phyloP scores from a whole-genome alignment of 495 filamentous ascomycete genomes.

The Evernia prunastri region DNA sequence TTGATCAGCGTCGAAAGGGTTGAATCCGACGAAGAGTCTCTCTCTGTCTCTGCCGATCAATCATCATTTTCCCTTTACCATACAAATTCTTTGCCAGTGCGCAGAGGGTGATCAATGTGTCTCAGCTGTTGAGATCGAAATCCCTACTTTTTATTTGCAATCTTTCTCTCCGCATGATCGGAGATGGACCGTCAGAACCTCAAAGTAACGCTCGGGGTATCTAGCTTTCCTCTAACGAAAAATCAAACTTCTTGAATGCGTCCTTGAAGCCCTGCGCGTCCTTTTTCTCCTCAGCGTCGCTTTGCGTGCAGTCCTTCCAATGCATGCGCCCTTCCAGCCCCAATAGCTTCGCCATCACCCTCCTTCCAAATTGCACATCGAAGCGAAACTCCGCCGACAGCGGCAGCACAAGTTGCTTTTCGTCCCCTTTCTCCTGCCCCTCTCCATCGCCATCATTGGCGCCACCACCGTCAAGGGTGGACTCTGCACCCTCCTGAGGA shows the following conservation, averaged over 20 bases:
- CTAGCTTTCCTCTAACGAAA: slow-evolving; percentile 44
- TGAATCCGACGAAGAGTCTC: background rate
- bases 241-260: slow-evolving; percentile 84
- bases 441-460: slow-evolving; percentile 20
- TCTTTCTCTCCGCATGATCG: background rate
- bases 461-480: slow-evolving; percentile 30
- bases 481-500: slow-evolving; percentile 27
- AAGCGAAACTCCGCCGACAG: slow-evolving; percentile 50
- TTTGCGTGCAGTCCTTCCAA: slow-evolving; percentile 80
- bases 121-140: background rate
- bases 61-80: background rate
- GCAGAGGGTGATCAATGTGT: background rate
- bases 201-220: background rate
- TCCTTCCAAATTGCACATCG: slow-evolving; percentile 61
- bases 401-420: slow-evolving; percentile 46
- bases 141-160: background rate
- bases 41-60: background rate
- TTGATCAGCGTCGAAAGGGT: background rate
- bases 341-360: slow-evolving; percentile 82
- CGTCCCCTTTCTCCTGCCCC: slow-evolving; percentile 27
- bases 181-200: background rate
- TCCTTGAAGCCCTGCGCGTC: slow-evolving; percentile 77
- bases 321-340: slow-evolving; percentile 63
- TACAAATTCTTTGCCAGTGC: background rate
- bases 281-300: slow-evolving; percentile 63